Base-by-base conservation (phyloP, 768 basidiomycete genomes). In the Kwoniella pini region DNA sequence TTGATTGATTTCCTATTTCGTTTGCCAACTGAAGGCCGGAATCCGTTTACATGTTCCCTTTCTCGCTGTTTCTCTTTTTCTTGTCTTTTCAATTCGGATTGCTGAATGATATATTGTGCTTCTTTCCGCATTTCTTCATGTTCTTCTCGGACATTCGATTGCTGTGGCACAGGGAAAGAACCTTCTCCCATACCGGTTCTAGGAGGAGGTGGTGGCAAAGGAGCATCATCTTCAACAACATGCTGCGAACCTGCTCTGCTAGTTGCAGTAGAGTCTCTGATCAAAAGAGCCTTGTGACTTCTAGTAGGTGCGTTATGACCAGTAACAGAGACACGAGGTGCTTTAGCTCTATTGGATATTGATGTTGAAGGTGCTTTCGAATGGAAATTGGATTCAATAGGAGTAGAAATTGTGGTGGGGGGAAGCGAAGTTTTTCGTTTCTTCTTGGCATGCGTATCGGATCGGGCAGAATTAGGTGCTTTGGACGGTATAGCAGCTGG, bases 181-280 rank as follows among this genome's bases (percentile, higher is more conserved):
- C 54, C 63, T 30, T 64, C 63, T 21, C 63, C 63, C 63, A 64
- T 64, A 36, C 64, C 59, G 28, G 50, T 50, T 43, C 64, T 19
- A 40, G 64, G 50, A 2, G 53, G 59, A 3, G 53, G 48, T 1
- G 52, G 52, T 1, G 43, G 40, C 9, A 64, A 36, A 6, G 62
- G 62, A 33, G 56, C 13, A 43, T 64, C 62, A 39, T 64, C 62
- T 36, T 58, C 62, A n/a, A 64, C 62, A 7, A 64, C 54, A 45
- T 58, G 57, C 27, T 58, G 57, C 9, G 57, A 53, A n/a, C 51
- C 57, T 17, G 55, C 62, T 43, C 57, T 27, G 31, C 40, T 39
- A 1, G 52, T 17, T 10, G 40, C 22, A 22, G n/a, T 21, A 1
- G 36, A 39, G 10, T 57, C 46, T 26, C 54, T 17, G 33, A 56